A percentile compares a stretch with the other conserved stretches of the same genome.
These are phyloP conservation scores for Ogataea paradorogensis DNA, from an alignment of 805 yeast species.

Conservation along the genomic window DNA sequence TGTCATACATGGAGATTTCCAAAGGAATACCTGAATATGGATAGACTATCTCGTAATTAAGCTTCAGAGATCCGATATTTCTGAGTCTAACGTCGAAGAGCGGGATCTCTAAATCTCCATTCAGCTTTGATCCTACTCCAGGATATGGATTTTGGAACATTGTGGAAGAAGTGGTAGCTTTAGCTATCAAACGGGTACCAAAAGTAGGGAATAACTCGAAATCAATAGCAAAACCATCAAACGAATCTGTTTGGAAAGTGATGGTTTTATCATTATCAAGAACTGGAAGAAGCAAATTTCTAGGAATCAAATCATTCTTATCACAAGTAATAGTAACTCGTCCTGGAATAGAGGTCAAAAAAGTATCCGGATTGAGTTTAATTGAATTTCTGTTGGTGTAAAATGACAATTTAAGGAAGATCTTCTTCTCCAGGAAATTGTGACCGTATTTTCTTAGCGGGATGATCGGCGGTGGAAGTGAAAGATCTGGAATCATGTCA, in stretches of 20 bases:
- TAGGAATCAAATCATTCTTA: conserved; percentile 79
- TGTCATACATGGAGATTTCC: conserved; percentile 89
- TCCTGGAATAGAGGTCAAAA: conserved; percentile 58
- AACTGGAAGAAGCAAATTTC: conserved; percentile 78
- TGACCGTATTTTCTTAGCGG: conserved; percentile 95
- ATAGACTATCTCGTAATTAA: conserved; percentile 76
- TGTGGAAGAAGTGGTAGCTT: conserved; percentile 72
- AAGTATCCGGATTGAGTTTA: conserved; percentile 43
- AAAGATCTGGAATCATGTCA: conserved; percentile 84
- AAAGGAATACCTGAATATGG: conserved; percentile 85
- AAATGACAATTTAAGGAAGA: conserved; percentile 74
- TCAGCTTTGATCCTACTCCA: conserved; percentile 38
- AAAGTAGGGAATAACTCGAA: conserved; percentile 92
- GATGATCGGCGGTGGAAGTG: conserved; percentile 93
- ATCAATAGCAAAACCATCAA: conserved; percentile 72
- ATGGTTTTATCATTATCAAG: conserved; percentile 60
- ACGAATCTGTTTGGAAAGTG: conserved; percentile 79
- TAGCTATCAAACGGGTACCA: conserved; percentile 90
- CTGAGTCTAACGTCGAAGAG: conserved; percentile 77
- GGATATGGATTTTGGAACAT: conserved; percentile 38
- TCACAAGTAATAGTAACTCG: conserved; percentile 78
- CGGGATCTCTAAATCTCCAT: conserved; percentile 54
- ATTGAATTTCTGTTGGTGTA: conserved; percentile 47
- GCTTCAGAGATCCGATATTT: conserved; percentile 75
- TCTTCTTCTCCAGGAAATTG: conserved; percentile 87